Evolutionary conservation across 176 grass and related monocot species (phyloP).

Genomic region (Lolium rigidum): DNA sequence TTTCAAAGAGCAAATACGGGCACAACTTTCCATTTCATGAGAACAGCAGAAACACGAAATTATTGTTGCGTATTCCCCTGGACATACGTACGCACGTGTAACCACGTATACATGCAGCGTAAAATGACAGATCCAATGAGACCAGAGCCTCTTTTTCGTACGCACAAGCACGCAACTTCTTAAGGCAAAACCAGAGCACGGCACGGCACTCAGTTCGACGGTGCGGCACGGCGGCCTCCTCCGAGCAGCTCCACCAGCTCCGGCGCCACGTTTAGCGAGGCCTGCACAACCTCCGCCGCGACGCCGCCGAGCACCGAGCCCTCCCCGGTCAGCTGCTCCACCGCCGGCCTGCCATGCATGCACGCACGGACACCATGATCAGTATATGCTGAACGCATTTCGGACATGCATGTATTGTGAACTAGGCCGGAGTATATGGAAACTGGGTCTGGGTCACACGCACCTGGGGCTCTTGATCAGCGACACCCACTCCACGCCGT

Average conservation of each 20-base stretch:
- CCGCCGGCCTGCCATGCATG: constrained; percentile 28
- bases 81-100: too few relatives aligned
- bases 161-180: too few relatives aligned
- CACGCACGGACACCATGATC: background rate
- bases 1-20: too few relatives aligned
- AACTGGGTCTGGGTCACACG: background rate
- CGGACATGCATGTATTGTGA: background rate
- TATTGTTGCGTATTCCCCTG: too few relatives aligned
- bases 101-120: too few relatives aligned
- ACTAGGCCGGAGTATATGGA: too few relatives aligned
- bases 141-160: too few relatives aligned
- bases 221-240: background rate
- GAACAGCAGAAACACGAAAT: too few relatives aligned
- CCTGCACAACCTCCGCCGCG: constrained; percentile 30
- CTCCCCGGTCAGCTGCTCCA: constrained; percentile 21
- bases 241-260: constrained; percentile 40
- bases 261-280: constrained; percentile 36
- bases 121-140: too few relatives aligned
- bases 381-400: background rate
- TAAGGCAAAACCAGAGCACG: too few relatives aligned
- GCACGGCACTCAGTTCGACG: too few relatives aligned
- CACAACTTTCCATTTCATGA: too few relatives aligned
- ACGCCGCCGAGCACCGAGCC: constrained; percentile 18
- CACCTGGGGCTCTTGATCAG: constrained; percentile 51
- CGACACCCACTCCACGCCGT: constrained; percentile 47